phyloP scores from a whole-genome alignment of 1,284 basidiomycete genomes.

The Trichosporon sp. region DNA sequence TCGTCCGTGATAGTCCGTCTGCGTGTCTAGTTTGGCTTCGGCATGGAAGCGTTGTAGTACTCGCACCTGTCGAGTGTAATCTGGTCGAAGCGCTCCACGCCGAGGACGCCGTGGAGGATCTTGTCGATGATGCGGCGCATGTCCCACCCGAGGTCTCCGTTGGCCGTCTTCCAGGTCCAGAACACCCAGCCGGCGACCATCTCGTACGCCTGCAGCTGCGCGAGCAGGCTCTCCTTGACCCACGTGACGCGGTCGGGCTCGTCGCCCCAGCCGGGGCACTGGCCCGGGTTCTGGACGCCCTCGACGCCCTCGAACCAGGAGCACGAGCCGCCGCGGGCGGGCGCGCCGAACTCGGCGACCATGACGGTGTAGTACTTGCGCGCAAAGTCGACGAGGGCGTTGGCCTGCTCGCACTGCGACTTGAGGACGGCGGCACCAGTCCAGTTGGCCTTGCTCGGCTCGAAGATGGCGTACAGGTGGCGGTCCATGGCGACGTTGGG shows the following conservation, averaged over 20 bases:
- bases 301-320: conserved; percentile 72
- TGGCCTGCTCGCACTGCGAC: conserved; percentile 24
- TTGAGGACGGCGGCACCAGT: conserved; percentile 7
- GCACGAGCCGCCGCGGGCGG: conserved; percentile 62
- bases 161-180: conserved; percentile 81
- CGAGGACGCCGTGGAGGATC: background rate
- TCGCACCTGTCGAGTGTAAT: background rate
- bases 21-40: background rate
- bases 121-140: background rate
- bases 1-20: background rate
- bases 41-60: conserved; percentile 1
- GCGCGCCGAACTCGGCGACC: conserved; percentile 2
- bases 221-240: conserved; percentile 60
- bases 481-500: conserved; percentile 67
- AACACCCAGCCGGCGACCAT: conserved; percentile 88
- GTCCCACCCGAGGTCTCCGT: background rate
- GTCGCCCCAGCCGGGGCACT: conserved; percentile 53
- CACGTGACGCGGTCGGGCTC: conserved; percentile 71
- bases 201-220: conserved; percentile 74
- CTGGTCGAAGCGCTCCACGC: background rate
- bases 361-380: conserved; percentile 46
- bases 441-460: conserved; percentile 8
- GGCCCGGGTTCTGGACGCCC: conserved; percentile 50
- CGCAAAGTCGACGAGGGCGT: conserved; percentile 62
- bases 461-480: conserved; percentile 42